Base-by-base conservation (phyloP, 2,329 filamentous ascomycete genomes). In the Huntiella bhutanensis region DNA sequence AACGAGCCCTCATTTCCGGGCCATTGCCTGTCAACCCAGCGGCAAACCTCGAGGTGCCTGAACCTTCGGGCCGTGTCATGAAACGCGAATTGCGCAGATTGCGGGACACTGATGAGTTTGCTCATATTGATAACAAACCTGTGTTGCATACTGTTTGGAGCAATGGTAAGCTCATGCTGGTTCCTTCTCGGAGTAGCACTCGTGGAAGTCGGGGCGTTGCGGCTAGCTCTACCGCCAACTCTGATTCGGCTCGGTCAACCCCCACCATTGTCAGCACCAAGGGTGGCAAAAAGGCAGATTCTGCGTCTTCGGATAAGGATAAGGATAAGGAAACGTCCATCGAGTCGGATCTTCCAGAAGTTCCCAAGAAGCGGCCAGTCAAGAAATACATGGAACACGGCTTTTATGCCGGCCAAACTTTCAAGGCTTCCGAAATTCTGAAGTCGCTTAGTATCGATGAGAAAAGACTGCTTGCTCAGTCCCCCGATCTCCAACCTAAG, bases 351-450 rank as follows among this genome's bases (percentile, higher is more conserved):
- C 59, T 62, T 17, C 54, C 59, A 5, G 56, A 60, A 8, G 55
- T 59, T 19, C 52, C 53, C 7, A 64, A 61, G 51, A 61, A 64
- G 52, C 64, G 70, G 47, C 68, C 66, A 34, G 62, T 67, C 44
- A 93, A 93, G 66, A 77, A 77, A 53, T 96, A 82, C 73, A 67
- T 92, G 46, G 68, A 70, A 45, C 82, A 86, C 58, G 91, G 88
- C 7, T 68, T 96, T 11, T 96, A 92, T 56, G 79, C 84, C 1
- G 91, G 91, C 22, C 88, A 95, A 59, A 69, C 77, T 28, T 62
- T 62, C 5, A 69, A 71, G 1, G 47, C 41, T 8, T 52, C 57
- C 5, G 68, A 74, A 48, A 57, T 64, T 5, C 58, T 58, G 40
- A 64, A 67, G 53, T 67, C 69, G 4, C 60, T 76, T n/a, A 68